Conservation (phyloP, 306 rosid genomes). For the Pueraria montana region DNA sequence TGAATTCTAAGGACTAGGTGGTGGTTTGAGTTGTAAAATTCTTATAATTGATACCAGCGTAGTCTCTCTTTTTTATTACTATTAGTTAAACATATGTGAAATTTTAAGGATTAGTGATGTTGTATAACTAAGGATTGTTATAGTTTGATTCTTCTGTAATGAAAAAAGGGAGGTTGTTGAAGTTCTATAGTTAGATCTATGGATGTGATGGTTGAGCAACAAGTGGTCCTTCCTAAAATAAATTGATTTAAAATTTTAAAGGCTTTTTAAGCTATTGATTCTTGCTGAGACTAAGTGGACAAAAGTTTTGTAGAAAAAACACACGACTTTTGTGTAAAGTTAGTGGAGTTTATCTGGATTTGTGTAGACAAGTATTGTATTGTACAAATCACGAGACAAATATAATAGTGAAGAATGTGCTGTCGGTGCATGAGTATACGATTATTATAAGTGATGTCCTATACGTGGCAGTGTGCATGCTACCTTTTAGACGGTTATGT, state of each 20-base stretch:
- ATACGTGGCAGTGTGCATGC: conserved; percentile 9
- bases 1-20: conserved; percentile 26
- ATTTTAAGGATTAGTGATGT: conserved; percentile 36
- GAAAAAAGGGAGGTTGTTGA: conserved; percentile 4
- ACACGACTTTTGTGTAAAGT: conserved; percentile 1
- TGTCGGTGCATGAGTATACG: conserved; percentile 30
- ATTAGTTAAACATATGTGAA: no score
- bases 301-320: not conserved
- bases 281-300: conserved; percentile 16
- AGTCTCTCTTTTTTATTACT: not conserved
- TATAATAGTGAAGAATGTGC: conserved; percentile 20
- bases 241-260: not conserved
- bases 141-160: not conserved
- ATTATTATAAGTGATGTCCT: conserved; percentile 14
- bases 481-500: conserved; percentile 27
- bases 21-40: conserved; percentile 25
- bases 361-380: not conserved
- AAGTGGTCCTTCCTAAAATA: conserved; percentile 8
- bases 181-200: conserved; percentile 37
- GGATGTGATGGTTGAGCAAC: conserved; percentile 25
- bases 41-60: not conserved
- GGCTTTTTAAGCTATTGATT: conserved; percentile 10
- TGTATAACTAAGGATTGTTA: conserved; percentile 1
- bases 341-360: conserved; percentile 17
- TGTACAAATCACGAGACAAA: not conserved